Evolutionary conservation across 768 basidiomycete species (phyloP).

Genomic region (Suillus alpinus): DNA sequence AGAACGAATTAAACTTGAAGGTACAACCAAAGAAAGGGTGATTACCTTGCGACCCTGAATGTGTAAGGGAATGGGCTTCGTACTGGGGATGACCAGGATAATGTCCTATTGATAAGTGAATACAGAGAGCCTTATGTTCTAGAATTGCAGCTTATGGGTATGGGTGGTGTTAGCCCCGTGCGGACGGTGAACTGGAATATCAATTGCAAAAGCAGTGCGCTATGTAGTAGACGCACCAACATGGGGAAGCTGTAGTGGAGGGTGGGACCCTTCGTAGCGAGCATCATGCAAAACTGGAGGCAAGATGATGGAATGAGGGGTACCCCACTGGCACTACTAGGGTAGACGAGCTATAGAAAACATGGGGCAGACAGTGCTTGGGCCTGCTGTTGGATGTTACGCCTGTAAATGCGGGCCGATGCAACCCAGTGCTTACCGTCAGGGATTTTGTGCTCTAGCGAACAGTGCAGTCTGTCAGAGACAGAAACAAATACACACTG

Average conservation of each 20-base stretch:
- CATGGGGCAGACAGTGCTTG: constrained; percentile 48
- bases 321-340: too few species aligned
- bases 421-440: constrained; percentile 46
- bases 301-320: too few species aligned
- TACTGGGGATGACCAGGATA: not conserved
- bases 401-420: constrained; percentile 75
- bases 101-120: not conserved
- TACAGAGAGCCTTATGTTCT: not conserved
- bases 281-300: not conserved
- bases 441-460: constrained; percentile 52
- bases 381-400: constrained; percentile 81
- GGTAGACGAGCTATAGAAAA: constrained; percentile 62
- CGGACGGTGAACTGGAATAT: not conserved
- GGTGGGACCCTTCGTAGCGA: not conserved
- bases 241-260: not conserved
- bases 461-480: constrained; percentile 50
- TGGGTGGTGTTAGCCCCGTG: not conserved
- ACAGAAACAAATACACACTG: not conserved
- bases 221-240: too few species aligned
- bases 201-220: not conserved
- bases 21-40: not conserved
- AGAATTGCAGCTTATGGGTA: not conserved
- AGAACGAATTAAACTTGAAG: not conserved
- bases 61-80: not conserved
- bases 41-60: not conserved